These are phyloP conservation scores for Neophaeococcomyces mojaviensis DNA, from an alignment of 2,329 filamentous ascomycete genomes.

Conservation along the genomic window DNA sequence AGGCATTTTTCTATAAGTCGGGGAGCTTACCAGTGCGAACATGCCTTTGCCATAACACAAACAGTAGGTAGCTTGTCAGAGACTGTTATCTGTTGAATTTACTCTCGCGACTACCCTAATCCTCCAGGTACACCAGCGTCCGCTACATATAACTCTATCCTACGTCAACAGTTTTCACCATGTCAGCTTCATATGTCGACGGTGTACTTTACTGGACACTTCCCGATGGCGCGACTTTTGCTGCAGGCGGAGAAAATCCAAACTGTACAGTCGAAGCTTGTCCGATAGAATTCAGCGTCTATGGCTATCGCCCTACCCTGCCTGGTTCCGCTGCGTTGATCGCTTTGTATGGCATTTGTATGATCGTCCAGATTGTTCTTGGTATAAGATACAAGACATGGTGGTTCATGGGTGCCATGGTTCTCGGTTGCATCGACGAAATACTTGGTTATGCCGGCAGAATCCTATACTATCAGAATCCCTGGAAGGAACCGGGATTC, in stretches of 20 bases:
- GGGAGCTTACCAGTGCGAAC: too few relatives aligned
- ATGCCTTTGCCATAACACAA: too few relatives aligned
- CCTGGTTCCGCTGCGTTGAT: constrained; percentile 36
- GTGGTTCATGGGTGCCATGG: constrained; percentile 43
- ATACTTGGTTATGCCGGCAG: constrained; percentile 57
- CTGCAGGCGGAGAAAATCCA: constrained; percentile 10
- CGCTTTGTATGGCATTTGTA: constrained; percentile 37
- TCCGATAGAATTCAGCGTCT: constrained; percentile 33
- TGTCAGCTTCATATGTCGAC: too few relatives aligned
- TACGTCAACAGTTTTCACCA: too few relatives aligned
- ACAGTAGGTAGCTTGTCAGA: too few relatives aligned
- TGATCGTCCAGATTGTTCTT: constrained; percentile 31
- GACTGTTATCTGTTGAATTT: too few relatives aligned
- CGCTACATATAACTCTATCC: too few relatives aligned
- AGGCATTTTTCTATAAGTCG: too few relatives aligned
- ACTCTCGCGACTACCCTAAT: too few relatives aligned
- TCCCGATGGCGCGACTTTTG: constrained; percentile 13
- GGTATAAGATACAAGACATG: constrained; percentile 32
- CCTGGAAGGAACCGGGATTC: constrained; percentile 53
- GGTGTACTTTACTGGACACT: not conserved
- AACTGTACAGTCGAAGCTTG: constrained; percentile 28
- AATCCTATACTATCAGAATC: constrained; percentile 50
- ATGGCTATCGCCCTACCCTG: constrained; percentile 38
- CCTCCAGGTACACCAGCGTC: too few relatives aligned
- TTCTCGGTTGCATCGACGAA: constrained; percentile 50